Conservation (phyloP, 2,329 filamentous ascomycete genomes). For the Metarhizium brunneum region DNA sequence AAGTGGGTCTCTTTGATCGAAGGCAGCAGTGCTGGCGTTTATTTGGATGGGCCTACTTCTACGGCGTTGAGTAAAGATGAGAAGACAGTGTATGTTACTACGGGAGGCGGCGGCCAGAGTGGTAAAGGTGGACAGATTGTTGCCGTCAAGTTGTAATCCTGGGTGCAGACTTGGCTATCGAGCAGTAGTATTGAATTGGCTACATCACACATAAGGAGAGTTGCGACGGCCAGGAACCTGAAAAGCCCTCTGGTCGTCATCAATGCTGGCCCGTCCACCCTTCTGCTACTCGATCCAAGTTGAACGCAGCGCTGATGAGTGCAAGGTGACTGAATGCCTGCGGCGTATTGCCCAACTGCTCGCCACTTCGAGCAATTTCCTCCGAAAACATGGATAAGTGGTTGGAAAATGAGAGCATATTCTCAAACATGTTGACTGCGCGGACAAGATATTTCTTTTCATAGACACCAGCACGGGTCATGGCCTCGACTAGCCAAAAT, state of each 20-base stretch:
- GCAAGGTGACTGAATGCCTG: slow-evolving; percentile 73
- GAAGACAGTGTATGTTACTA: slow-evolving; percentile 8
- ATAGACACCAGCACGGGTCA: slow-evolving; percentile 58
- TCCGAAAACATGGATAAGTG: slow-evolving; percentile 72
- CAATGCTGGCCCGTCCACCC: slow-evolving; percentile 13
- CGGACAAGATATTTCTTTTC: slow-evolving; percentile 53
- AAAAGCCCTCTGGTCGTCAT: neutral
- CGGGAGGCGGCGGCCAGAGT: slow-evolving; percentile 4
- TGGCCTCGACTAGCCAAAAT: slow-evolving; percentile 73
- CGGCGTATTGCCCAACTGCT: slow-evolving; percentile 72
- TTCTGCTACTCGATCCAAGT: slow-evolving; percentile 47
- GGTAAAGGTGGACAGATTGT: slow-evolving; percentile 8
- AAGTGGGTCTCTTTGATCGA: neutral
- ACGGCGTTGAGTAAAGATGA: slow-evolving; percentile 9
- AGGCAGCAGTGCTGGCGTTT: neutral
- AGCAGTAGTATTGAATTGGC: no score
- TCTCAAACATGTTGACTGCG: slow-evolving; percentile 65
- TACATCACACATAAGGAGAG: no score
- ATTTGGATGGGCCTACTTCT: slow-evolving; percentile 2
- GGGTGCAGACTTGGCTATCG: neutral
- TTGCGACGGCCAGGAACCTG: no score
- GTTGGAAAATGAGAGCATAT: slow-evolving; percentile 68
- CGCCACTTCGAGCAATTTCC: slow-evolving; percentile 64
- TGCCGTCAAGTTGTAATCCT: neutral
- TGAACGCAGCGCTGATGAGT: slow-evolving; percentile 69